Base-by-base conservation (phyloP, 129 eudicot species). In the Cynara cardunculus region DNA sequence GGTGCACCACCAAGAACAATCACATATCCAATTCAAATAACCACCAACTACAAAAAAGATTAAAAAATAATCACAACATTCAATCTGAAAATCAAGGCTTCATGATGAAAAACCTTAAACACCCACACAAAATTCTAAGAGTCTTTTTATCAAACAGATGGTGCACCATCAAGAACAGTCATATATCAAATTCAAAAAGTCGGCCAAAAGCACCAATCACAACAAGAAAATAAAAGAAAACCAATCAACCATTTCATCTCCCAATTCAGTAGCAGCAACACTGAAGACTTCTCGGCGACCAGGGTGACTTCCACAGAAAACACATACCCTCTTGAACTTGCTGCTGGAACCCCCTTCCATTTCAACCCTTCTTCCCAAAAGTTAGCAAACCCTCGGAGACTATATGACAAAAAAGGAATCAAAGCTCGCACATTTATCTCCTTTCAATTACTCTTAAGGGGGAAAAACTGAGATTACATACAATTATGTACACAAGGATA, bases 301-400 rank as follows among this genome's bases (percentile, higher is more conserved):
- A 83, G 92, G 90, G 22, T 94, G 82, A 69, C 98, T 94, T 39
- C 98, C 98, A 87, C 98, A 94, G 79, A 94, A 94, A 0, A 94
- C 98, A 85, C 98, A 94, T 26, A 94, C 73, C 82, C 70, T 91
- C 78, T 91, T 88, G 94, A 94, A 94, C 46, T 80, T 85, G 83
- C 86, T 87, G 69, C 81, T 85, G 28, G 88, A 76, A 75, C 81
- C 87, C 69, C 53, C 79, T 28, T 87, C 91, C 89, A 87, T 92
- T 85, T 71, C 77, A 26, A 86, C 41, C 25, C 28, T 37, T 28
- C 56, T 81, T 62, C 75, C 66, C 65, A 25, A 32, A 71, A 24
- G 25, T 19, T 56, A 75, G 61, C 71, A 39, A 44, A 80, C 77
- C 76, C 77, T 76, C 64, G 69, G 24, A 25, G 24, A 69, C 31